Evolutionary conservation across 176 grass and related monocot species (phyloP).

Genomic region (Lolium multiflorum): DNA sequence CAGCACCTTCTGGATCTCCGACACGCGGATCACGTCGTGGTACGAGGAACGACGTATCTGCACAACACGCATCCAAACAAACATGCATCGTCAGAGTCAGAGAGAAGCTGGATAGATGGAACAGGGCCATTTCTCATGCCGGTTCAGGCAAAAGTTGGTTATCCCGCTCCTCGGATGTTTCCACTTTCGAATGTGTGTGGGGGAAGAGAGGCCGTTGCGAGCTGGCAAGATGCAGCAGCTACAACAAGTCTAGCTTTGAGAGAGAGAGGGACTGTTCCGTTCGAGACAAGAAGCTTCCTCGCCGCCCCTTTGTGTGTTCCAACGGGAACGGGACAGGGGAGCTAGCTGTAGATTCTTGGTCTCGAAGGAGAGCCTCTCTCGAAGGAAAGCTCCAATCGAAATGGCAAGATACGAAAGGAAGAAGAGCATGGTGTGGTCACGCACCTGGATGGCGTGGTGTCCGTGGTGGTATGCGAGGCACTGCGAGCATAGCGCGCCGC

Average conservation of each 20-base stretch:
- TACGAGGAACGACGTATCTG: slow-evolving; percentile 96
- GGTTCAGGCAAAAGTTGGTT: slow-evolving; percentile 36
- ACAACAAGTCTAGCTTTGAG: neutral
- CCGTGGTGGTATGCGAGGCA: slow-evolving; percentile 84
- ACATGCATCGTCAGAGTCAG: slow-evolving; percentile 24
- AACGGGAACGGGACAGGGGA: too few species aligned
- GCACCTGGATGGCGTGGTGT: slow-evolving; percentile 89
- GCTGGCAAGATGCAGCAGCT: neutral
- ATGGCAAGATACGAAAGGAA: neutral
- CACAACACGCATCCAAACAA: neutral
- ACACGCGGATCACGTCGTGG: slow-evolving; percentile 98
- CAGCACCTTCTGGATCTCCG: slow-evolving; percentile 97
- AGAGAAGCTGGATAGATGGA: slow-evolving; percentile 34
- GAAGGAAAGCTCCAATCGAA: neutral
- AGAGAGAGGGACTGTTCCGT: neutral
- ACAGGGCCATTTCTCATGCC: slow-evolving; percentile 26
- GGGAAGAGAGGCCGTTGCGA: slow-evolving; percentile 48
- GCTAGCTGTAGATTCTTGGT: too few species aligned
- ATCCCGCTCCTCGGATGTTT: slow-evolving; percentile 12
- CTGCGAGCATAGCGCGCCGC: slow-evolving; percentile 92
- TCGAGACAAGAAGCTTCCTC: neutral
- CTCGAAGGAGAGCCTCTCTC: too few species aligned
- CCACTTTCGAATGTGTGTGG: slow-evolving; percentile 20
- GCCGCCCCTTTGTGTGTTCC: neutral
- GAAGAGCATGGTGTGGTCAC: neutral